A percentile compares a stretch with the other conserved stretches of the same genome.
Evolutionary conservation across 306 rosid species (phyloP).

Genomic region (Luffa acutangula): DNA sequence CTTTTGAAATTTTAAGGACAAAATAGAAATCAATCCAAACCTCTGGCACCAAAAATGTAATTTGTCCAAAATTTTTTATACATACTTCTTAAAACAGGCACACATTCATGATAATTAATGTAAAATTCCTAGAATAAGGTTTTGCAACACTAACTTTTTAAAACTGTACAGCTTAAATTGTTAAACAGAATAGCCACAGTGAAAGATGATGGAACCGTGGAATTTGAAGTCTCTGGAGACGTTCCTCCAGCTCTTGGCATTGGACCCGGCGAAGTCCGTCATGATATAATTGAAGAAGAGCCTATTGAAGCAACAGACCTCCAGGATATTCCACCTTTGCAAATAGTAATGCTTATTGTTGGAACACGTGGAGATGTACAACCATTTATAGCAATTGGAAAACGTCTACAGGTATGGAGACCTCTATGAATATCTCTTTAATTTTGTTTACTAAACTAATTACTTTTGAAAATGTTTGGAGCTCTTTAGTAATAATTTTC

Average conservation of each 20-base stretch:
- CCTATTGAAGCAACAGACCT: slow-evolving; percentile 46
- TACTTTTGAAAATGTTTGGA: not conserved
- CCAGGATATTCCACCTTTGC: slow-evolving; percentile 65
- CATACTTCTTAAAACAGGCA: not conserved
- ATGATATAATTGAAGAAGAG: slow-evolving; percentile 35
- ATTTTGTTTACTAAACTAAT: not conserved
- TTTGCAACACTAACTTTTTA: slow-evolving; percentile 7
- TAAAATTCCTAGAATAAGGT: not conserved
- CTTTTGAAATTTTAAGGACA: not conserved
- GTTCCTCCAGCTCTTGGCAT: slow-evolving; percentile 42
- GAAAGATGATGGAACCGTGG: slow-evolving; percentile 86
- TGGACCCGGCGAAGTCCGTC: slow-evolving; percentile 15
- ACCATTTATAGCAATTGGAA: slow-evolving; percentile 91
- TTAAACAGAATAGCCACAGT: slow-evolving; percentile 94
- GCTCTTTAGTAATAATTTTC: not conserved
- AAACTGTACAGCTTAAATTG: slow-evolving; percentile 62
- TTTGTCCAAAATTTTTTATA: not conserved
- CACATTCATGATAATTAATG: not conserved
- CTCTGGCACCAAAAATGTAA: not conserved
- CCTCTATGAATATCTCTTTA: not conserved
- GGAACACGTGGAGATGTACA: slow-evolving; percentile 99
- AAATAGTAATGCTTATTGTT: slow-evolving; percentile 93
- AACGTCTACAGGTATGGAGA: slow-evolving; percentile 68
- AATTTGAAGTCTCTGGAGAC: slow-evolving; percentile 79
- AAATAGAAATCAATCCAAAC: not conserved